Evolutionary conservation across 345 rosid species (phyloP).

Genomic region (Eucalyptus marginata): DNA sequence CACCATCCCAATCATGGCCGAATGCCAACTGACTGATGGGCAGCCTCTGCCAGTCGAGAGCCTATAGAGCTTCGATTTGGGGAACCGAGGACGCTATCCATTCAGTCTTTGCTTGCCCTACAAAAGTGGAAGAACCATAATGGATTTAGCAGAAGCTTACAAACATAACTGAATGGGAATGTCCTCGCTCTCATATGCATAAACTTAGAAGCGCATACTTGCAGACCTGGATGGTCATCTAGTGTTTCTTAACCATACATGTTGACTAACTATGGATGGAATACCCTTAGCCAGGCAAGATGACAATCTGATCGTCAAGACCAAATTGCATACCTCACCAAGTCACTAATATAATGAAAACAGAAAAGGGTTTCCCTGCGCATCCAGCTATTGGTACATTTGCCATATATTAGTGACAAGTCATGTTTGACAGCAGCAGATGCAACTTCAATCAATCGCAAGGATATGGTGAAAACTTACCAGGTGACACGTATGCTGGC

Average conservation of each 20-base stretch:
- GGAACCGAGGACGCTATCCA: neutral
- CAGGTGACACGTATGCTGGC: slow-evolving; percentile 43
- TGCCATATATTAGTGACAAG: neutral
- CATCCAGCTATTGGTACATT: neutral
- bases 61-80: slow-evolving; percentile 3
- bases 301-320: neutral
- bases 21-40: neutral
- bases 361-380: neutral
- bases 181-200: neutral
- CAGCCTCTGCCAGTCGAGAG: too few relatives aligned
- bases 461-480: slow-evolving; percentile 25
- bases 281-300: neutral
- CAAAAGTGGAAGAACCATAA: neutral
- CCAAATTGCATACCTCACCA: neutral
- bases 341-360: neutral
- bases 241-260: neutral
- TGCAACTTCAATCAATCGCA: neutral
- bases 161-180: neutral
- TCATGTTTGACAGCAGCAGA: neutral
- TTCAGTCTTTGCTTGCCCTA: slow-evolving; percentile 1
- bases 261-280: neutral
- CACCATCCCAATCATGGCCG: neutral
- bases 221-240: neutral
- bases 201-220: neutral
- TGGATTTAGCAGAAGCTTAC: neutral